Evolutionary conservation across 352 stramenopile species (phyloP), one percentile per base, ranked within the genome.

Genomic region (Phytopythium montanum): DNA sequence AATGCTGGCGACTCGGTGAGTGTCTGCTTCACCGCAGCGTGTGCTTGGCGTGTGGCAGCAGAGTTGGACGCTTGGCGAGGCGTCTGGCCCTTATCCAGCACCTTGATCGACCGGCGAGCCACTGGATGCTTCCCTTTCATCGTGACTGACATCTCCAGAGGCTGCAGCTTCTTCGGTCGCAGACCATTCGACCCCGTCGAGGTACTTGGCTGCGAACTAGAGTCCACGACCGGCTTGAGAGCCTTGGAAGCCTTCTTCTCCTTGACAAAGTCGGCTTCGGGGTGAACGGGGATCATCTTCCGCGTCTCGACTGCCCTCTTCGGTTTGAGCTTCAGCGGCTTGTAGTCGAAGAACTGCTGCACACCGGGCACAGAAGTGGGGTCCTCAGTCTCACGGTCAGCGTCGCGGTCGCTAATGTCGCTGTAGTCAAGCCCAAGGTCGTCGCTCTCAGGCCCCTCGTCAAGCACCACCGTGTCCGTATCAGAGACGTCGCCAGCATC

Each of bases 171-270:
- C 21, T 50, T 66, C 38, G 68, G 64, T 26, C 73, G 70, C 54
- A 84, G 56, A 38, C 75, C 77, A 12, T 87, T 87, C 16, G 75
- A 84, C 31, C 70, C 75, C 54, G 53, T 50, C 10, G 58, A 64
- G 34, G 62, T 28, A 46, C 69, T 71, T 33, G 34, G 29, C n/a
- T 44, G 46, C 8, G 42, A 12, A 18, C 19, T 59, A 18, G 68
- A 66, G 14, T 52, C 5, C 3, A 59, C 52, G 14, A 5, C 16
- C 58, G 46, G 19, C 21, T 42, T 2, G 25, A 61, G 62, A 33
- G 14, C 51, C 26, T 18, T 23, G 58, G 67, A 7, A 3, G 38
- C 33, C 25, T 51, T 56, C 10, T 53, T 54, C 14, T 25, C 54
- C 26, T 60, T 62, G 7, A 52, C 67, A 19, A 36, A 16, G 25